phyloP scores from a whole-genome alignment of 2,329 filamentous ascomycete genomes.

The Dendrostoma leiphaemia region DNA sequence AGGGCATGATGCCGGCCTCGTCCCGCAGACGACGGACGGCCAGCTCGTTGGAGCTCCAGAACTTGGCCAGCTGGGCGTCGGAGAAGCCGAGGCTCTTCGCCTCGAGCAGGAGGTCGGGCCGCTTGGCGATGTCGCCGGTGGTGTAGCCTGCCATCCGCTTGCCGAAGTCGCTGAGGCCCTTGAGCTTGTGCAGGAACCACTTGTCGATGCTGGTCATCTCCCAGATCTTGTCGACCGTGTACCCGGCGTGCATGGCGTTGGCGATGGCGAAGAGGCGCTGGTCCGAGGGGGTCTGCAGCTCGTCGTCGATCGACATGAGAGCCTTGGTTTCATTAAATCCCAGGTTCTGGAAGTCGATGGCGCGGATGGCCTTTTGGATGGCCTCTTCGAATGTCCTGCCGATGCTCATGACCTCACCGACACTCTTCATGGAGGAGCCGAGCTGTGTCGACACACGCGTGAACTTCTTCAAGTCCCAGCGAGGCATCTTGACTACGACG shows the following conservation, averaged over 20 bases:
- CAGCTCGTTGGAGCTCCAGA: slow-evolving; percentile 92
- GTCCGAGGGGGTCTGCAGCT: slow-evolving; percentile 95
- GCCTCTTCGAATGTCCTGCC: slow-evolving; percentile 96
- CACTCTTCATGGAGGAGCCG: slow-evolving; percentile 98
- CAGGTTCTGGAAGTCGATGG: slow-evolving; percentile 91
- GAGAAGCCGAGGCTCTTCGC: slow-evolving; percentile 95
- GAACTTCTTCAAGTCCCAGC: slow-evolving; percentile 99
- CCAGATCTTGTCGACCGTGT: slow-evolving; percentile 96
- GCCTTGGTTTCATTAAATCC: slow-evolving; percentile 91
- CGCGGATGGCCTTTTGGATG: slow-evolving; percentile 95
- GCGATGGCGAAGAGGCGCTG: slow-evolving; percentile 97
- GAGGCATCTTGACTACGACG: slow-evolving; percentile 96
- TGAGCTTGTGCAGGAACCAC: slow-evolving; percentile 93
- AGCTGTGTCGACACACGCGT: slow-evolving; percentile 93
- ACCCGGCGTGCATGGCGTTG: slow-evolving; percentile 93
- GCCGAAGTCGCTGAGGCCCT: slow-evolving; percentile 85
- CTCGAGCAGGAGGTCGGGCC: slow-evolving; percentile 66
- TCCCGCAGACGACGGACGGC: slow-evolving; percentile 80
- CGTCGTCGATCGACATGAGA: slow-evolving; percentile 92
- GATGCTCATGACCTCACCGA: slow-evolving; percentile 98
- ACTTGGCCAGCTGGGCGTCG: slow-evolving; percentile 89
- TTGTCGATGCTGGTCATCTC: slow-evolving; percentile 98
- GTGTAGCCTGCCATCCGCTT: slow-evolving; percentile 71
- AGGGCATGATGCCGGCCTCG: slow-evolving; percentile 82
- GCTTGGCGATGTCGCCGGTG: slow-evolving; percentile 62